A percentile compares a stretch with the other conserved stretches of the same genome.
phyloP scores from a whole-genome alignment of 1,139 yeast species.

The Sugiyamaella sp. region DNA sequence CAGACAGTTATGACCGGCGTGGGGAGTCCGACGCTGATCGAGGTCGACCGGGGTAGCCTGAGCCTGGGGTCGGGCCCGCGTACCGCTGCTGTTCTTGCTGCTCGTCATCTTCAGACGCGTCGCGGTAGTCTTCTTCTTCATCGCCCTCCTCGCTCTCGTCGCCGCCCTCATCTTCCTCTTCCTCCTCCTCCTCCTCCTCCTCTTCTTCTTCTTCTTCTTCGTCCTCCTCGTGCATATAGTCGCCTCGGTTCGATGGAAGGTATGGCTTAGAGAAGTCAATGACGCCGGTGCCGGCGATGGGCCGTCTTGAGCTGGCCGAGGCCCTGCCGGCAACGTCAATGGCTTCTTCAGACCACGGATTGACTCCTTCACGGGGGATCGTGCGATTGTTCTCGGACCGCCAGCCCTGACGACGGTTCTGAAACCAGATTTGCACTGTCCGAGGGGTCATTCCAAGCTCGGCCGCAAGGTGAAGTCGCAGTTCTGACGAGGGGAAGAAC shows the following conservation, averaged over 20 bases:
- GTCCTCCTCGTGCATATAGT: constrained; percentile 3
- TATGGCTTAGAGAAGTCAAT: constrained; percentile 21
- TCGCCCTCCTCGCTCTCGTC: constrained; percentile 1
- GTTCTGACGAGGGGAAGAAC: constrained; percentile 44
- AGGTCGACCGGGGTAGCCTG: no score
- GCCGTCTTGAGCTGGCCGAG: constrained; percentile 4
- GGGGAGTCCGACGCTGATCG: no score
- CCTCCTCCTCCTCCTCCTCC: constrained; percentile 19
- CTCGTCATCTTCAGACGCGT: constrained; percentile 10
- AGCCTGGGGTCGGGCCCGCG: background rate
- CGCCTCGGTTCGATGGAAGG: constrained; percentile 1
- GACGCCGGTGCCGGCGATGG: constrained; percentile 24
- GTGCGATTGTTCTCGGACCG: constrained; percentile 39
- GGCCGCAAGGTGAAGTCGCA: constrained; percentile 40
- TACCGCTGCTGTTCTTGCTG: background rate
- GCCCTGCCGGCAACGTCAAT: constrained; percentile 11
- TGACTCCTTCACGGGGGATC: constrained; percentile 33
- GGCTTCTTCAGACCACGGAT: constrained; percentile 17
- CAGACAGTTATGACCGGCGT: background rate
- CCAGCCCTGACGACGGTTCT: constrained; percentile 45
- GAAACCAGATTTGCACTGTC: constrained; percentile 47
- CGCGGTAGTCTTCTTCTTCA: constrained; percentile 14
- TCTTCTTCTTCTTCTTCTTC: constrained; percentile 23
- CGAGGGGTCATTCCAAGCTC: constrained; percentile 47
- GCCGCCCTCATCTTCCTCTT: constrained; percentile 4